A percentile compares a stretch with the other conserved stretches of the same genome.
phyloP scores from a whole-genome alignment of 768 basidiomycete species.

The Lyophyllum semitale region DNA sequence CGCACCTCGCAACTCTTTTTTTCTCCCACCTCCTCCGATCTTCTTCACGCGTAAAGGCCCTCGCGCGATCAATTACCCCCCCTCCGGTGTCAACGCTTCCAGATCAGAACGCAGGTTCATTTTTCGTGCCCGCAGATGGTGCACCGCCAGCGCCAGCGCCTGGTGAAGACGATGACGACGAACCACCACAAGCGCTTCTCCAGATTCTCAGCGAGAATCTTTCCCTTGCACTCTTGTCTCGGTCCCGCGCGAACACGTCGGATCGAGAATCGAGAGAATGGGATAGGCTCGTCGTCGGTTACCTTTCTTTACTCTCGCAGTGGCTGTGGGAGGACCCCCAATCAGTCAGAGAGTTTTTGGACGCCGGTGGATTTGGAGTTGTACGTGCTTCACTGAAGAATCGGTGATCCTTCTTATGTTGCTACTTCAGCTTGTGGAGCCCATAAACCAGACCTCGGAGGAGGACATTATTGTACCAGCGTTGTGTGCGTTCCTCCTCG shows the following conservation, averaged over 20 bases:
- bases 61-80: conserved; percentile 68
- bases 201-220: conserved; percentile 90
- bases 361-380: conserved; percentile 87
- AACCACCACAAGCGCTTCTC: conserved; percentile 70
- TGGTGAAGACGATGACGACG: conserved; percentile 53
- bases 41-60: conserved; percentile 61
- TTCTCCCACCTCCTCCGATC: conserved; percentile 79
- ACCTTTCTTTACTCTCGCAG: conserved; percentile 79
- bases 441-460: conserved; percentile 88
- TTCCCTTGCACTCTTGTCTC: conserved; percentile 81
- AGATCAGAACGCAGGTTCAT: conserved; percentile 34
- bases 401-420: background rate
- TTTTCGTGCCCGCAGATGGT: conserved; percentile 81
- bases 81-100: conserved; percentile 34
- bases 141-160: conserved; percentile 36
- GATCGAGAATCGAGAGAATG: conserved; percentile 82
- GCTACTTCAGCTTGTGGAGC: conserved; percentile 73
- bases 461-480: conserved; percentile 86
- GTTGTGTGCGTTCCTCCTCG: conserved; percentile 87
- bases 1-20: conserved; percentile 74
- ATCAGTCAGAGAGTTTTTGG: conserved; percentile 86
- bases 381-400: conserved; percentile 53
- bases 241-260: conserved; percentile 65
- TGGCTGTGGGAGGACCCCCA: conserved; percentile 98
- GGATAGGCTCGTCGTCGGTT: conserved; percentile 86